A percentile compares a stretch with the other conserved stretches of the same genome.
These are phyloP conservation scores for Aotearoamyces nothofagi DNA, from an alignment of 2,329 filamentous ascomycete genomes.

Conservation along the genomic window DNA sequence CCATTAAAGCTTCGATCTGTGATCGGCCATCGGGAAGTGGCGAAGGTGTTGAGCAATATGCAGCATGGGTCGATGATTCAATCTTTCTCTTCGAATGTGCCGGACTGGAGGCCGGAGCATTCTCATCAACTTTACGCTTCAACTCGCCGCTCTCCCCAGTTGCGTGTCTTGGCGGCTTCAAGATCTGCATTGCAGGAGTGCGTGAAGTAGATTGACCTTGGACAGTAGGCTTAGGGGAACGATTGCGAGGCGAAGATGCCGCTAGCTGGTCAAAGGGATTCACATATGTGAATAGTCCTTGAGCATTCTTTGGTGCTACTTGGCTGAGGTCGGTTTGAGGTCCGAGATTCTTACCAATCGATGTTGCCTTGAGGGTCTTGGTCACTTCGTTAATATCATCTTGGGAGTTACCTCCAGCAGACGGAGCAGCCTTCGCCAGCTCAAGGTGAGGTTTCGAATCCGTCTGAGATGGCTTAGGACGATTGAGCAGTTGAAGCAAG, in stretches of 20 bases:
- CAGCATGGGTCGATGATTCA: constrained; percentile 9
- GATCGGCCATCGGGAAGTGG: constrained; percentile 19
- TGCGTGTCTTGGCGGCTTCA: constrained; percentile 17
- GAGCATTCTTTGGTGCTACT: constrained; percentile 19
- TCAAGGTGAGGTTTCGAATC: constrained; percentile 21
- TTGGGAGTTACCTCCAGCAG: constrained; percentile 10
- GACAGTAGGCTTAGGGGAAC: constrained; percentile 29
- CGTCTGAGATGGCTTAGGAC: constrained; percentile 51
- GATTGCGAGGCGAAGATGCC: constrained; percentile 47
- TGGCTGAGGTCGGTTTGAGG: constrained; percentile 14
- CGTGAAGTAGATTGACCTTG: constrained; percentile 21
- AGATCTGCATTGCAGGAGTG: constrained; percentile 16
- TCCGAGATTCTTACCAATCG: constrained; percentile 25
- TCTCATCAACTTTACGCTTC: constrained; percentile 17
- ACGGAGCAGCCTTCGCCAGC: constrained; percentile 20
- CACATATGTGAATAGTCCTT: constrained; percentile 47
- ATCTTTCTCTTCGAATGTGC: constrained; percentile 16
- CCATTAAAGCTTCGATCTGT: constrained; percentile 21
- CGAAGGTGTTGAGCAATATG: constrained; percentile 11
- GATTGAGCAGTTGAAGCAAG: constrained; percentile 72
- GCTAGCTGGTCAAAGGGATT: constrained; percentile 60
- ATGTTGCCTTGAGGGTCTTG: constrained; percentile 27
- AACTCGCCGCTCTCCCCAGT: constrained; percentile 9
- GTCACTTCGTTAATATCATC: constrained; percentile 21
- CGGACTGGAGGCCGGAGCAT: constrained; percentile 11